Evolutionary conservation across 257 asterid genomes (phyloP), one percentile per base, ranked within the genome.

Genomic region (Anisodus acutangulus): DNA sequence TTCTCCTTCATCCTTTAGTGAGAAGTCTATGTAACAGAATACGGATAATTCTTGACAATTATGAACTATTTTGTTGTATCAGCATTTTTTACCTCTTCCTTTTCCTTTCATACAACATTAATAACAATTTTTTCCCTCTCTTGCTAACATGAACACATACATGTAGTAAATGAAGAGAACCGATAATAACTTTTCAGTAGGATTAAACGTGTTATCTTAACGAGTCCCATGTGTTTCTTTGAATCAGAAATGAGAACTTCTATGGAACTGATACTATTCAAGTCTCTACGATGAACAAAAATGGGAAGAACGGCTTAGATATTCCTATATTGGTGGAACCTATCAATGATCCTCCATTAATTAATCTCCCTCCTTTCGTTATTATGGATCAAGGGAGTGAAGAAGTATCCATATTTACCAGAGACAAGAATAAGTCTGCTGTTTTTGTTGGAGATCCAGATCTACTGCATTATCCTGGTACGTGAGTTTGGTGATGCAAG

Each of bases 311-410:
- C 58, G 87, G 83, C 12, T 69, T 96, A 83, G 92, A 94, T 45
- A 89, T 96, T 71, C 97, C 98, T 17, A 83, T 93, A 11, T 82
- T 85, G 35, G 99, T 96, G 86, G 97, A 94, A 67, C 98, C 99
- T 26, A 87, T 94, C 76, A 96, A 96, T 76, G 98, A 96, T 81
- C 95, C 96, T 54, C 99, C 99, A 6, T 82, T 92, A 57, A 90
- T 96, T 15, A 92, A 87, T 26, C 81, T 86, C n/a, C 99, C 99
- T n/a, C 71, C 98, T 11, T 91, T 88, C 57, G 87, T 96, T 39
- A 66, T 92, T 90, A 80, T 96, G 37, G 88, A 92, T 59, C 88
- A 88, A 54, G 84, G 78, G 83, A 83, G 71, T n/a, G 94, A 93
- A 19, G 97, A 94, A 26, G 87, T 76, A 66, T 91, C 81, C 71